A percentile compares a stretch with the other conserved stretches of the same genome.
Evolutionary conservation across 1,284 basidiomycete species (phyloP).

Genomic region (Exobasidium rhododendri): DNA sequence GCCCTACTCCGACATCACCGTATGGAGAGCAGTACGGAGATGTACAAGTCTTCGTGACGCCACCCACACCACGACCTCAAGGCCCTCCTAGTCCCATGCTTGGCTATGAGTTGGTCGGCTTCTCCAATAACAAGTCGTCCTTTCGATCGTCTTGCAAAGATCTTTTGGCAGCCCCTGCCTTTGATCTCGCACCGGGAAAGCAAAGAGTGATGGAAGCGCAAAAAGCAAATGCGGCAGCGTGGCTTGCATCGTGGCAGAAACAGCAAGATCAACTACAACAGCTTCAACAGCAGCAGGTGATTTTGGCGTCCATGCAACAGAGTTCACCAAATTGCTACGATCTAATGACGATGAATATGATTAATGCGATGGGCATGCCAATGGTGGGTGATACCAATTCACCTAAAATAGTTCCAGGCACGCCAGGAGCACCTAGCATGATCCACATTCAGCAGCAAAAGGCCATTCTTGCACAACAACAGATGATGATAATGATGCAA

Average conservation of each 20-base stretch:
- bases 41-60: conserved; percentile 10
- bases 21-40: not conserved
- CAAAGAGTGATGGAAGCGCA: not conserved
- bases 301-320: not conserved
- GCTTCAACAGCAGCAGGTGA: not conserved
- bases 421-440: conserved; percentile 3
- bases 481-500: not conserved
- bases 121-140: not conserved
- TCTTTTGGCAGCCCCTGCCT: not conserved
- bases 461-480: conserved; percentile 1
- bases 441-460: not conserved
- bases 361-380: not conserved
- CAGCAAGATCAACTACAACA: not conserved
- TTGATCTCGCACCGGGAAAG: conserved; percentile 2
- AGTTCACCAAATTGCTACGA: not conserved
- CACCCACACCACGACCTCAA: conserved; percentile 13
- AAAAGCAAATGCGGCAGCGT: not conserved
- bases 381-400: not conserved
- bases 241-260: not conserved
- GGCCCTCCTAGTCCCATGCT: not conserved
- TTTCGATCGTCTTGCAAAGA: not conserved
- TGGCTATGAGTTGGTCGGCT: not conserved
- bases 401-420: not conserved
- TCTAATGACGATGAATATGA: not conserved
- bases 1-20: not conserved